Evolutionary conservation across 805 yeast genomes (phyloP).

Genomic region (Cyberlindnera saturnus): DNA sequence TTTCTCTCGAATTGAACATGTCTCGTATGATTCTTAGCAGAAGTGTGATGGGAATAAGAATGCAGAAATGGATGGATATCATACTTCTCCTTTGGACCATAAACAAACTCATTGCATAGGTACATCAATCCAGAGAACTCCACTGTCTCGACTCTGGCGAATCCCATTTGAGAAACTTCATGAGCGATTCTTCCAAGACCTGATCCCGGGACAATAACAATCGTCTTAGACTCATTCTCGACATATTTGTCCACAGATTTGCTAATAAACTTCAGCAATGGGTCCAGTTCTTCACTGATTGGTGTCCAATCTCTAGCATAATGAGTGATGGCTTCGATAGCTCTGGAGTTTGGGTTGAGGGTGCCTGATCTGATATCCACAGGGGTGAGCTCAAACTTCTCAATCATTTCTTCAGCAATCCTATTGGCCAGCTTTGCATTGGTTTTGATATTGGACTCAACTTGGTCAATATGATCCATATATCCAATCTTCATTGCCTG

Average conservation of each 20-base stretch:
- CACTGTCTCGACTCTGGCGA: conserved; percentile 55
- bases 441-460: conserved; percentile 39
- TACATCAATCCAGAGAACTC: conserved; percentile 78
- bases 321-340: conserved; percentile 70
- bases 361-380: conserved; percentile 37
- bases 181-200: conserved; percentile 79
- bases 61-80: conserved; percentile 50
- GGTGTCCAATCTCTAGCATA: conserved; percentile 72
- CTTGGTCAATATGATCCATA: conserved; percentile 40
- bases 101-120: conserved; percentile 55
- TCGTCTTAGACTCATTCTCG: conserved; percentile 31
- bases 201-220: conserved; percentile 77
- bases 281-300: conserved; percentile 44
- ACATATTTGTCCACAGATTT: conserved; percentile 33
- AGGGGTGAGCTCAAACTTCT: conserved; percentile 30
- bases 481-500: conserved; percentile 49
- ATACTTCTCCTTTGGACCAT: conserved; percentile 20
- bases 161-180: conserved; percentile 41
- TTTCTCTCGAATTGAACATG: conserved; percentile 27
- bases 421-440: conserved; percentile 44
- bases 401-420: conserved; percentile 35
- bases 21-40: conserved; percentile 45
- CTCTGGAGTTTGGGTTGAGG: conserved; percentile 32
- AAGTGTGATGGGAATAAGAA: conserved; percentile 59
- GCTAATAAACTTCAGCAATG: conserved; percentile 47